Base-by-base conservation (phyloP, 805 yeast genomes). In the Wickerhamiella nectarea region DNA sequence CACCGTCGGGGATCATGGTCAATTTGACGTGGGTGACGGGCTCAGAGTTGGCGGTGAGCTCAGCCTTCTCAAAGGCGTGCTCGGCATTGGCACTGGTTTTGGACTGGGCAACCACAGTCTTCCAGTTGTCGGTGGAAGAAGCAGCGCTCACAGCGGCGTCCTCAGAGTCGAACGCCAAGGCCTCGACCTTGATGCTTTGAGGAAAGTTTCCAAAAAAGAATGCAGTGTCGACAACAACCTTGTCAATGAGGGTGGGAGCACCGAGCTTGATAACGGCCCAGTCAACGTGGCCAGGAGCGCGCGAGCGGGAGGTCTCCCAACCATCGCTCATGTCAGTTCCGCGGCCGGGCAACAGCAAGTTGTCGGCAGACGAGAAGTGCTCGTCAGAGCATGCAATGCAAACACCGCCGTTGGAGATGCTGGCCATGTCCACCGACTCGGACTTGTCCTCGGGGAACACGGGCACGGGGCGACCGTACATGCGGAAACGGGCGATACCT, bases 261-360 rank as follows among this genome's bases (percentile, higher is more conserved):
- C 95, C 96, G 43, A 89, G 71, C 53, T 79, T 75, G 46, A 89
- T 72, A 42, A 84, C 73, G 2, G 76, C 95, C 95, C 95, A 89
- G 67, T 89, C 98, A 31, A 74, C 76, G 60, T 89, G 97, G 36
- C 83, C 86, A 3, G 77, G 74, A 10, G 66, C 68, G 59, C 97
- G 73, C 1, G 95, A 85, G 60, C 98, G 75, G 54, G 74, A 75
- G 19, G 98, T 89, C 61, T 89, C 98, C 98, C 98, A 89, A 11
- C 98, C 98, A 58, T 91, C 97, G 41, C 91, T 76, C 97, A 89
- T 89, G 62, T 89, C 95, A 54, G 71, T 74, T 42, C 98, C 98
- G 48, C 96, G 75, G 12, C 97, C 97, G 2, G 96, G 96, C 44
- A 89, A 67, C 46, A 89, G 65, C 49, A 89, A 67, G 65, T 89